Conservation (phyloP, 2,329 filamentous ascomycete species). For the Aaosphaeria pasadenensis region DNA sequence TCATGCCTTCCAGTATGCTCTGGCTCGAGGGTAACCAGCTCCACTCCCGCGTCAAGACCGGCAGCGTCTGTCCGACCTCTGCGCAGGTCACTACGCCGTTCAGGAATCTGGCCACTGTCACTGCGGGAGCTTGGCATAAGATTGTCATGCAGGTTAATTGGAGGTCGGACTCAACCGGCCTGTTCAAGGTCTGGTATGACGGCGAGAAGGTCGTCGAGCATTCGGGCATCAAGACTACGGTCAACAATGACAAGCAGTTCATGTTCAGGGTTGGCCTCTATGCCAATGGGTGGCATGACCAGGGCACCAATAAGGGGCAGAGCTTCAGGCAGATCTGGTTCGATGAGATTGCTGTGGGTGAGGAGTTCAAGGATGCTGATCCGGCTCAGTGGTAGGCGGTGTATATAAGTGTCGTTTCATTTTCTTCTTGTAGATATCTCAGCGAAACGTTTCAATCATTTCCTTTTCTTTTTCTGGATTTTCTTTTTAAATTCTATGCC, state of each 20-base stretch:
- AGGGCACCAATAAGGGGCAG: constrained; percentile 3
- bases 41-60: constrained; percentile 40
- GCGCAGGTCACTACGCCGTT: neutral
- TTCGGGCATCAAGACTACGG: constrained; percentile 43
- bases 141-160: constrained; percentile 48
- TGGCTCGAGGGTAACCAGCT: constrained; percentile 47
- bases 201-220: constrained; percentile 44
- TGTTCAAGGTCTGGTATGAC: constrained; percentile 49
- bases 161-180: constrained; percentile 44
- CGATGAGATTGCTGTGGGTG: constrained; percentile 16
- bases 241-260: constrained; percentile 43
- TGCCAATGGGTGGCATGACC: constrained; percentile 51
- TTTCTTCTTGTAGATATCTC: too few relatives aligned
- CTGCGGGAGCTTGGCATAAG: constrained; percentile 46
- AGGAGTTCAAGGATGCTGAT: too few relatives aligned
- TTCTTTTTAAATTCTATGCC: too few relatives aligned
- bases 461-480: too few relatives aligned
- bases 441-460: too few relatives aligned
- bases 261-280: constrained; percentile 50
- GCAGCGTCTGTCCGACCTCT: constrained; percentile 4
- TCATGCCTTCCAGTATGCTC: constrained; percentile 50
- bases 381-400: too few relatives aligned
- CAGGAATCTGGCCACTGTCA: neutral
- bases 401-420: too few relatives aligned
- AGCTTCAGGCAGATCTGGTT: constrained; percentile 11